These are phyloP conservation scores for Epichloe sp. DNA, from an alignment of 2,329 filamentous ascomycete species.

Conservation along the genomic window DNA sequence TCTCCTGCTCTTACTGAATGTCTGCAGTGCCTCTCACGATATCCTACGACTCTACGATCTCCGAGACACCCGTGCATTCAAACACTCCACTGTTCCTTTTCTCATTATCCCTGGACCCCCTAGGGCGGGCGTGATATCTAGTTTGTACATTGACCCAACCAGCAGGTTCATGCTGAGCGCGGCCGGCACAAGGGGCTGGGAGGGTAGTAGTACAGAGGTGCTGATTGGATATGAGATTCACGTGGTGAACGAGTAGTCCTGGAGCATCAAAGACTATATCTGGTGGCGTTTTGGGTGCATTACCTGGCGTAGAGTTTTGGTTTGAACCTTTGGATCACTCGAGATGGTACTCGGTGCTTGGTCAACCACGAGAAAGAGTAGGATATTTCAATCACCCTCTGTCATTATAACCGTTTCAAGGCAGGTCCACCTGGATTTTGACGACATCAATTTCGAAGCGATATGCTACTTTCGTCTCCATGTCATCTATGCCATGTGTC, in stretches of 20 bases:
- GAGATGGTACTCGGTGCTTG: no score
- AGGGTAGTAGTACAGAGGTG: slow-evolving; percentile 79
- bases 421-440: no score
- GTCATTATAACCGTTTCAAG: no score
- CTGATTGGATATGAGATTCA: slow-evolving; percentile 86
- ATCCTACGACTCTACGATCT: slow-evolving; percentile 90
- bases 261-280: background rate
- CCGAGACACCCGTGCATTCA: slow-evolving; percentile 47
- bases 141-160: slow-evolving; percentile 75
- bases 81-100: slow-evolving; percentile 77
- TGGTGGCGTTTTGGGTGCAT: background rate
- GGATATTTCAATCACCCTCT: no score
- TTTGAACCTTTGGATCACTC: no score
- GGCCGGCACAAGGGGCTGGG: slow-evolving; percentile 89
- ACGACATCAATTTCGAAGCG: no score
- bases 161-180: slow-evolving; percentile 86
- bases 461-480: no score
- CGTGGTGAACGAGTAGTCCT: slow-evolving; percentile 10
- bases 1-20: background rate
- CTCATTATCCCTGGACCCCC: slow-evolving; percentile 85
- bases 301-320: no score
- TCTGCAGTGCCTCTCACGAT: slow-evolving; percentile 67
- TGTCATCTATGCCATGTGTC: no score
- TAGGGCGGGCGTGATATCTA: slow-evolving; percentile 73
- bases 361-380: no score